Conservation (phyloP, 164 flowering plant species). For the Macadamia tetraphylla region DNA sequence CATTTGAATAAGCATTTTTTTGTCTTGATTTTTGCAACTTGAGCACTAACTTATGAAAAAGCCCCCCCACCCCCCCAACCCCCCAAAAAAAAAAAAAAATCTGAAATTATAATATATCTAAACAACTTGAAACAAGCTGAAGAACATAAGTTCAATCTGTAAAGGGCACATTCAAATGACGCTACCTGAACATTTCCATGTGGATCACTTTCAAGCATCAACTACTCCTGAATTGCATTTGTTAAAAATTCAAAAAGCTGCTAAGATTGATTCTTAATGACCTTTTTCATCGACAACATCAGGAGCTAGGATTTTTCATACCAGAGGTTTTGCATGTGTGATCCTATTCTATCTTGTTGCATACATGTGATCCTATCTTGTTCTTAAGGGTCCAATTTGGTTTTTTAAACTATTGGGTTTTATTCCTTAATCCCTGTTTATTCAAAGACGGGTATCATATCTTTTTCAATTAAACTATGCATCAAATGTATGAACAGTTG, state of each 20-base stretch:
- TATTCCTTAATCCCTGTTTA: no score
- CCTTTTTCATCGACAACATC: conserved; percentile 85
- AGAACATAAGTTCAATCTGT: neutral
- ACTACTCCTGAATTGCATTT: conserved; percentile 84
- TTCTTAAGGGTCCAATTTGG: no score
- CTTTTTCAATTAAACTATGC: no score
- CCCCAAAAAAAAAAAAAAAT: no score
- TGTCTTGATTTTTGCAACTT: conserved; percentile 98
- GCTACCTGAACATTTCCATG: conserved; percentile 98
- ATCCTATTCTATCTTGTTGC: no score
- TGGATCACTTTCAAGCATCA: conserved; percentile 98
- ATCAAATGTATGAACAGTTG: no score
- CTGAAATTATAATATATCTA: neutral
- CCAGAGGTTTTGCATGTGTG: no score
- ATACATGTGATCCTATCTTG: no score
- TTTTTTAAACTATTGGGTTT: no score
- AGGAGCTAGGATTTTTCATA: conserved; percentile 67
- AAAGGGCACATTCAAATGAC: neutral
- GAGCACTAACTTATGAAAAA: neutral
- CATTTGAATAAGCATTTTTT: conserved; percentile 98
- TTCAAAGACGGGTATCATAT: no score
- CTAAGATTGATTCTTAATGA: conserved; percentile 47
- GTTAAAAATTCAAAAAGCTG: conserved; percentile 86
- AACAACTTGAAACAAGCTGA: conserved; percentile 45
- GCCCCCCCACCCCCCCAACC: no score